Evolutionary conservation across 495 filamentous ascomycete species (phyloP).

Genomic region (Trichoderma virens): DNA sequence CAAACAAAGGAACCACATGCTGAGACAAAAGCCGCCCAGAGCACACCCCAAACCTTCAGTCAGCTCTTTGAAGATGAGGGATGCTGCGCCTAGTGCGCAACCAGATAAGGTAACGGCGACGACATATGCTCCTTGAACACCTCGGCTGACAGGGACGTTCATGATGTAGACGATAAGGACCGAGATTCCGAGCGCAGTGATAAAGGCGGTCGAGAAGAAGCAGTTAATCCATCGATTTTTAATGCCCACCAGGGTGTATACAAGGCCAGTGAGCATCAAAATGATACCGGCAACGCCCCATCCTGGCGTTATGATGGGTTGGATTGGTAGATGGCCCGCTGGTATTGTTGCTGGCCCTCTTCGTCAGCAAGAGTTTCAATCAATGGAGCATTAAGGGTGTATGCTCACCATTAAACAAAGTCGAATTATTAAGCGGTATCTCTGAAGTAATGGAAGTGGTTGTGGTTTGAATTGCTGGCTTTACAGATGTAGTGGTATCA

Average conservation of each 20-base stretch:
- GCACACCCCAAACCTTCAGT: constrained; percentile 83
- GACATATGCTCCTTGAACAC: constrained; percentile 81
- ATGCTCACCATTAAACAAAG: neutral
- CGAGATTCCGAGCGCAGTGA: constrained; percentile 64
- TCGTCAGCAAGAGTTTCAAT: neutral
- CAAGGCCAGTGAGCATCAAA: constrained; percentile 58
- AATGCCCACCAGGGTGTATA: constrained; percentile 72
- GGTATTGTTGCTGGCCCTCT: constrained; percentile 28
- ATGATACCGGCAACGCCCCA: constrained; percentile 72
- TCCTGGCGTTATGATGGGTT: constrained; percentile 70
- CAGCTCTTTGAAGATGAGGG: constrained; percentile 75
- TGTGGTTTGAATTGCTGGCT: neutral
- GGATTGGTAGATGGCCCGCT: constrained; percentile 54
- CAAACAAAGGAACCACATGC: constrained; percentile 85
- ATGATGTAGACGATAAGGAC: constrained; percentile 89
- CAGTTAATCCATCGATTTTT: constrained; percentile 78
- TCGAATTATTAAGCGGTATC: neutral
- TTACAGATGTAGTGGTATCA: neutral
- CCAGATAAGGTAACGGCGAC: constrained; percentile 74
- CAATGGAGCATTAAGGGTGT: neutral
- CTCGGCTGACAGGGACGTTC: constrained; percentile 66
- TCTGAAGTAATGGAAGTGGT: neutral
- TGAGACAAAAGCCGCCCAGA: constrained; percentile 77
- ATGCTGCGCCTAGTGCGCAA: constrained; percentile 62
- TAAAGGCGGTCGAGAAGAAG: constrained; percentile 69